Evolutionary conservation across 2,329 filamentous ascomycete species (phyloP).

Genomic region (Cytospora schulzeri): DNA sequence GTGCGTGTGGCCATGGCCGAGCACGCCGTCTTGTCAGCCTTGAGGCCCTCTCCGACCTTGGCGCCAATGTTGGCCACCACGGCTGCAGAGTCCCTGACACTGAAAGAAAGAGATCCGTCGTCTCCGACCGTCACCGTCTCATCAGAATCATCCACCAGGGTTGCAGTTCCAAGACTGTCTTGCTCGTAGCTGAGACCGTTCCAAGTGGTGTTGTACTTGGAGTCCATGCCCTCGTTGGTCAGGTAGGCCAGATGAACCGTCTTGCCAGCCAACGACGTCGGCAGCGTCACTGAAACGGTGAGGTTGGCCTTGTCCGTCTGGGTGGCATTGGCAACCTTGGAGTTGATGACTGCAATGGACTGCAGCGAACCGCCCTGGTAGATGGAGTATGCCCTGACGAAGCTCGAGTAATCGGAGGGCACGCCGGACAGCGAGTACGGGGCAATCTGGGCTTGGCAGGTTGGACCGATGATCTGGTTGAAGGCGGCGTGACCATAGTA

Average conservation of each 20-base stretch:
- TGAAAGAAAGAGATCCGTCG: slow-evolving; percentile 39
- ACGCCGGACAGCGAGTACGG: slow-evolving; percentile 36
- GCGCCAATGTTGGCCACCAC: slow-evolving; percentile 47
- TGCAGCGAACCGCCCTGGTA: slow-evolving; percentile 47
- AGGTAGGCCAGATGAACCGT: slow-evolving; percentile 50
- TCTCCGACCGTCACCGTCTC: slow-evolving; percentile 36
- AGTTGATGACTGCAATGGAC: slow-evolving; percentile 50
- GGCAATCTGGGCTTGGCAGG: slow-evolving; percentile 46
- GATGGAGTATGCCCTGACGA: slow-evolving; percentile 46
- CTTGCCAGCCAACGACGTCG: slow-evolving; percentile 41
- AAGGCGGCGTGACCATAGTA: slow-evolving; percentile 56
- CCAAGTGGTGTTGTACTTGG: slow-evolving; percentile 45
- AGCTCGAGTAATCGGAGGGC: slow-evolving; percentile 41
- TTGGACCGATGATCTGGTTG: slow-evolving; percentile 49
- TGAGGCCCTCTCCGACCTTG: slow-evolving; percentile 23
- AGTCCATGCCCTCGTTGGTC: slow-evolving; percentile 48
- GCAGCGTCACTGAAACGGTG: slow-evolving; percentile 45
- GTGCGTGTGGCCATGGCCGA: slow-evolving; percentile 17
- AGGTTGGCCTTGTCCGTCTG: slow-evolving; percentile 40
- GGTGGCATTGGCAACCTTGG: slow-evolving; percentile 44
- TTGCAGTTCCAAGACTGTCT: slow-evolving; percentile 44
- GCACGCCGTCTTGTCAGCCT: slow-evolving; percentile 22
- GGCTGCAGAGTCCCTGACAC: slow-evolving; percentile 48
- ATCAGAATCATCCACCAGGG: slow-evolving; percentile 37
- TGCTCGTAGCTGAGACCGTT: slow-evolving; percentile 50